A percentile compares a stretch with the other conserved stretches of the same genome.
Evolutionary conservation across 2,329 filamentous ascomycete species (phyloP).

Genomic region (Lasiodiplodia sp.): DNA sequence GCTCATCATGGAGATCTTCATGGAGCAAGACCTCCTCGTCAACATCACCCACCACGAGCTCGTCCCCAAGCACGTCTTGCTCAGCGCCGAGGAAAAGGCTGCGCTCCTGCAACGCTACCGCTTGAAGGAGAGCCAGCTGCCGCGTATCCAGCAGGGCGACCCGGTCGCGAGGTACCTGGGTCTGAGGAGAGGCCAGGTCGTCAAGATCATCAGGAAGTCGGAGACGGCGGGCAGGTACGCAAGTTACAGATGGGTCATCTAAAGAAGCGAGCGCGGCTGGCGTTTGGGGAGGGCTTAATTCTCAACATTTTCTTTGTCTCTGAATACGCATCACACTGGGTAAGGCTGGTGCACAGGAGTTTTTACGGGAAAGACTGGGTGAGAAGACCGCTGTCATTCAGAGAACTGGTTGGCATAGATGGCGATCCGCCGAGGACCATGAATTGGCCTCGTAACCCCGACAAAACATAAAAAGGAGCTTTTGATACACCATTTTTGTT

Average conservation of each 20-base stretch:
- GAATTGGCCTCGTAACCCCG: neutral
- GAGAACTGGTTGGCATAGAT: slow-evolving; percentile 3
- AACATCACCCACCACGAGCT: slow-evolving; percentile 99
- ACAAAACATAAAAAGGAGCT: slow-evolving; percentile 16
- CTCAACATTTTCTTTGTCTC: slow-evolving; percentile 27
- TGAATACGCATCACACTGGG: slow-evolving; percentile 24
- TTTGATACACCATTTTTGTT: slow-evolving; percentile 9
- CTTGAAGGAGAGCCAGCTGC: slow-evolving; percentile 96
- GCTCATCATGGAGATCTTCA: slow-evolving; percentile 90
- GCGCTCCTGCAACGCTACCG: slow-evolving; percentile 88
- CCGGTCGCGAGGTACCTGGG: slow-evolving; percentile 93
- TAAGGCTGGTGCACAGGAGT: slow-evolving; percentile 29
- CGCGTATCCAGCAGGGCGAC: slow-evolving; percentile 88
- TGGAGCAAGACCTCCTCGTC: slow-evolving; percentile 93
- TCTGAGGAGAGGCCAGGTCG: slow-evolving; percentile 87
- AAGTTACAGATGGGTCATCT: slow-evolving; percentile 78
- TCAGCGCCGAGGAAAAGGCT: slow-evolving; percentile 88
- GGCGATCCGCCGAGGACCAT: neutral
- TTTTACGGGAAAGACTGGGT: slow-evolving; percentile 16
- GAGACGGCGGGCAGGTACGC: slow-evolving; percentile 97
- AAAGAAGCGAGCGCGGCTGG: slow-evolving; percentile 15
- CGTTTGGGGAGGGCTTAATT: slow-evolving; percentile 27
- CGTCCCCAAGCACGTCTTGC: slow-evolving; percentile 89
- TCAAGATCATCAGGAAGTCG: slow-evolving; percentile 96
- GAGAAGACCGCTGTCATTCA: slow-evolving; percentile 10